Conservation (phyloP, 176 grass and related monocot species). For the Eragrostis curvula region DNA sequence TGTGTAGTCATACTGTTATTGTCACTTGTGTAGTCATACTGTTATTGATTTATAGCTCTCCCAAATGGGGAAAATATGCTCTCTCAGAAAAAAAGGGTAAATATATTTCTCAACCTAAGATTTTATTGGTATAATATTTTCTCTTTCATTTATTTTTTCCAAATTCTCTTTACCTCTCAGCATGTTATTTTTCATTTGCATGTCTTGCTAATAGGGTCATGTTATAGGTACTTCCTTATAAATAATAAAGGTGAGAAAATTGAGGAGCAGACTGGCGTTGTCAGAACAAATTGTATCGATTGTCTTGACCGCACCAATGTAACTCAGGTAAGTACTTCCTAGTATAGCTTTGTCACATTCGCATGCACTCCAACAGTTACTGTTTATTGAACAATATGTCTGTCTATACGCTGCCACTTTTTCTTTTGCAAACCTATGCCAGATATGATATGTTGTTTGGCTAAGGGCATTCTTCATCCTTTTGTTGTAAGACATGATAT, state of each 20-base stretch:
- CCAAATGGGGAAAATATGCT: background rate
- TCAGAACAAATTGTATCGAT: slow-evolving; percentile 96
- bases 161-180: background rate
- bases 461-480: background rate
- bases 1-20: slow-evolving; percentile 30
- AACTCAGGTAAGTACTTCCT: slow-evolving; percentile 75
- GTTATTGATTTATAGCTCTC: background rate
- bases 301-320: slow-evolving; percentile 99
- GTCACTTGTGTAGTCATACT: slow-evolving; percentile 26
- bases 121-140: slow-evolving; percentile 2
- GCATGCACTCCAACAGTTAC: background rate
- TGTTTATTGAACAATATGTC: slow-evolving; percentile 5
- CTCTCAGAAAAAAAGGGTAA: background rate
- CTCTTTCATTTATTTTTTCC: background rate
- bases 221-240: slow-evolving; percentile 78
- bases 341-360: slow-evolving; percentile 26
- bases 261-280: slow-evolving; percentile 69
- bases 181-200: slow-evolving; percentile 21
- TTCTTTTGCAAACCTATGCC: background rate
- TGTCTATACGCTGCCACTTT: slow-evolving; percentile 6
- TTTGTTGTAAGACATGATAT: background rate
- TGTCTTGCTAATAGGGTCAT: slow-evolving; percentile 42
- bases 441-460: background rate
- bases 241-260: slow-evolving; percentile 82
- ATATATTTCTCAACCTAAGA: slow-evolving; percentile 1